Conservation (phyloP, 495 filamentous ascomycete genomes). For the Penicillium turbatum region DNA sequence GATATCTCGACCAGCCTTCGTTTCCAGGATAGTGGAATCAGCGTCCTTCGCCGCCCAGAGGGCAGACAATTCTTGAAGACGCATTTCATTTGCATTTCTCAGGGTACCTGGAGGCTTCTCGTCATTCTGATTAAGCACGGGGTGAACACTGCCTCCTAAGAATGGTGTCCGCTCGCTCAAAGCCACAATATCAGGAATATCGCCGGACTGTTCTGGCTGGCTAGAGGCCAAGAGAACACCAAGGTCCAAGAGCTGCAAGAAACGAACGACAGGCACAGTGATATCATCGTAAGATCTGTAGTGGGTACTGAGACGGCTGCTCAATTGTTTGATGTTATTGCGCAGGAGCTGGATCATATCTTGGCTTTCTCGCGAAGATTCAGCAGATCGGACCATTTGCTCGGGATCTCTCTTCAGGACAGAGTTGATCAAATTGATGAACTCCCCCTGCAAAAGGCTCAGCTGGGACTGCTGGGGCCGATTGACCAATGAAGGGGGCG, state of each 20-base stretch:
- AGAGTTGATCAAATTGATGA: constrained; percentile 66
- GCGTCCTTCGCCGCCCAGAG: constrained; percentile 34
- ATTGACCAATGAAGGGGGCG: constrained; percentile 61
- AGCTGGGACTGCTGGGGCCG: constrained; percentile 66
- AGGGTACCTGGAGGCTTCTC: constrained; percentile 17
- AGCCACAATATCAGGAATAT: constrained; percentile 27
- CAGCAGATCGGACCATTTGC: constrained; percentile 24
- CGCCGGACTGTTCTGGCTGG: constrained; percentile 17
- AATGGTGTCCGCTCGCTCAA: constrained; percentile 59
- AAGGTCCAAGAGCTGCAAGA: constrained; percentile 74
- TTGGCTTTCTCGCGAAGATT: constrained; percentile 10
- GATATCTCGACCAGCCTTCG: constrained; percentile 25
- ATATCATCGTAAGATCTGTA: constrained; percentile 83
- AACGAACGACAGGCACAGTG: constrained; percentile 69
- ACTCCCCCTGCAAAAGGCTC: constrained; percentile 71
- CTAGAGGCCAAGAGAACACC: constrained; percentile 60
- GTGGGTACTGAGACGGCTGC: constrained; percentile 56
- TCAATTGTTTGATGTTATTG: constrained; percentile 67
- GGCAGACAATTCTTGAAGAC: constrained; percentile 42
- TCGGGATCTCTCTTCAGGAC: constrained; percentile 56
- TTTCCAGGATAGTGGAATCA: constrained; percentile 30
- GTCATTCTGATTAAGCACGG: constrained; percentile 17
- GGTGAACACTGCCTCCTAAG: constrained; percentile 47
- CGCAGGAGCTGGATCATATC: constrained; percentile 53
- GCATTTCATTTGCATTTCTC: constrained; percentile 43